Conservation (phyloP, 768 basidiomycete genomes). For the Collybiopsis confluens region DNA sequence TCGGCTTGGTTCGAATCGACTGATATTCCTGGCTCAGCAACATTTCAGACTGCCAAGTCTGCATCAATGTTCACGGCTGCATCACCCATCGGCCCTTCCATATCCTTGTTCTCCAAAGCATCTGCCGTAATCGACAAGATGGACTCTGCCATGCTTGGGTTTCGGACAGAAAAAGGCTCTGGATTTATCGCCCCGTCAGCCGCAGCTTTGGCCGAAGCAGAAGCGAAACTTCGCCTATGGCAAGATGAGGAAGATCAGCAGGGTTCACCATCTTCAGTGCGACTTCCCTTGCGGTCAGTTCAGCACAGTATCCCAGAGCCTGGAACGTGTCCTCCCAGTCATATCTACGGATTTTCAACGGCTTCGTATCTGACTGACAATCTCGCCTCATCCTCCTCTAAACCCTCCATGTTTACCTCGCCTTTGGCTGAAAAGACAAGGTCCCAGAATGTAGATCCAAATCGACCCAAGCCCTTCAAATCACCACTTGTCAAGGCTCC, state of each 20-base stretch:
- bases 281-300: not conserved
- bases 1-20: slow-evolving; percentile 48
- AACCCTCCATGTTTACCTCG: not conserved
- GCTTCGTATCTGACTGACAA: not conserved
- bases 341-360: not conserved
- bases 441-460: slow-evolving; percentile 3
- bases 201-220: slow-evolving; percentile 49
- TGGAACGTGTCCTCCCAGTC: not conserved
- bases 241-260: slow-evolving; percentile 26
- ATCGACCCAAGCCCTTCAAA: slow-evolving; percentile 21
- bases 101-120: not conserved
- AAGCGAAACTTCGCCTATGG: slow-evolving; percentile 48
- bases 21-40: slow-evolving; percentile 16
- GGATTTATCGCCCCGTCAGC: slow-evolving; percentile 47
- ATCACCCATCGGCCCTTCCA: not conserved
- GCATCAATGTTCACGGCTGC: slow-evolving; percentile 6
- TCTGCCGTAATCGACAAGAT: not conserved
- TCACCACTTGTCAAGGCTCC: slow-evolving; percentile 13
- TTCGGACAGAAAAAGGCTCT: slow-evolving; percentile 27
- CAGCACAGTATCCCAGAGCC: slow-evolving; percentile 1
- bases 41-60: slow-evolving; percentile 33
- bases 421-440: slow-evolving; percentile 7
- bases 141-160: slow-evolving; percentile 15
- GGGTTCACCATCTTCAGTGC: not conserved
- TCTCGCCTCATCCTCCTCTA: not conserved